These are phyloP conservation scores for Westerdykella sp. DNA, from an alignment of 2,329 filamentous ascomycete species.

Conservation along the genomic window DNA sequence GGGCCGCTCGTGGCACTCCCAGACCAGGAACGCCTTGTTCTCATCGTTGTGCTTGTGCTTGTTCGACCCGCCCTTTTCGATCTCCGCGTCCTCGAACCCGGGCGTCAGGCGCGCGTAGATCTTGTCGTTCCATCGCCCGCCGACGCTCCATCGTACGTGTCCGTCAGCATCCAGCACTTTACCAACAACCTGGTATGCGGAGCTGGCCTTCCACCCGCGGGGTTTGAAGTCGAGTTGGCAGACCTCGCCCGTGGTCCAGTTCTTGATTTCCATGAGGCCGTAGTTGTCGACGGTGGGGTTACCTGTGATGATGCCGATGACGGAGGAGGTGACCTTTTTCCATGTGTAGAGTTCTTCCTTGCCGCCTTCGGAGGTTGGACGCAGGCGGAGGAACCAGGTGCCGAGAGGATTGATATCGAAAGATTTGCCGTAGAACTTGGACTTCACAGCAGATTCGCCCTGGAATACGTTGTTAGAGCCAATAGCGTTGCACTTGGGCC, in stretches of 20 bases:
- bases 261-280: conserved; percentile 93
- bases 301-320: conserved; percentile 97
- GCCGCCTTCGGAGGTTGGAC: conserved; percentile 60
- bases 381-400: conserved; percentile 89
- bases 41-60: conserved; percentile 50
- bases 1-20: conserved; percentile 80
- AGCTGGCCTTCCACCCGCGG: conserved; percentile 90
- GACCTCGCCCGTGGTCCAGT: conserved; percentile 92
- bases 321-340: conserved; percentile 97
- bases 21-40: conserved; percentile 78
- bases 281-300: conserved; percentile 98
- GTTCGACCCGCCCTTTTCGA: conserved; percentile 35
- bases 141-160: conserved; percentile 80
- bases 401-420: conserved; percentile 96
- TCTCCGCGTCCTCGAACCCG: conserved; percentile 72
- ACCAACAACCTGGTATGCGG: conserved; percentile 80
- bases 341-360: conserved; percentile 87
- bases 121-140: conserved; percentile 95
- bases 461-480: conserved; percentile 30
- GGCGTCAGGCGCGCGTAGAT: conserved; percentile 91
- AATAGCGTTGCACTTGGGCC: neutral
- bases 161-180: conserved; percentile 75
- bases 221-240: conserved; percentile 88
- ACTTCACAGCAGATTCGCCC: conserved; percentile 90
- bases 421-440: conserved; percentile 95